Conservation (phyloP, 202 grass and related monocot genomes). For the Musa balbisiana region DNA sequence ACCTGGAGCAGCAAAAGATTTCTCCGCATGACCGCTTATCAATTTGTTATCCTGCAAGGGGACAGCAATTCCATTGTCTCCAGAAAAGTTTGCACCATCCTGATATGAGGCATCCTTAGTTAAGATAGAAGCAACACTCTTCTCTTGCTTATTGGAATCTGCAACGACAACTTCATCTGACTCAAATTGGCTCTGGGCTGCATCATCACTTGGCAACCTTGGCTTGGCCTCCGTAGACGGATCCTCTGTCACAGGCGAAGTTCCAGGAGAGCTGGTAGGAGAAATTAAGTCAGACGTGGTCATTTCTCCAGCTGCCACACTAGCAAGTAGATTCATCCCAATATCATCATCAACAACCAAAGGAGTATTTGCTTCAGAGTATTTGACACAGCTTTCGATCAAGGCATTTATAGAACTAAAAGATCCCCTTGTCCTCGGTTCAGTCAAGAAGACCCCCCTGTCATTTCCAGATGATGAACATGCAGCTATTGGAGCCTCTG, state of each 20-base stretch:
- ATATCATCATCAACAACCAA: conserved; percentile 8
- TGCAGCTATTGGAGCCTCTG: conserved; percentile 19
- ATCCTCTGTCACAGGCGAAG: conserved; percentile 30
- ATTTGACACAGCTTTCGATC: conserved; percentile 12
- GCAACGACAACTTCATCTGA: conserved; percentile 23
- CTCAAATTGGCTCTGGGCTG: conserved; percentile 9
- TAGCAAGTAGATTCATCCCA: conserved; percentile 17
- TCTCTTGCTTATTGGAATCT: conserved; percentile 20
- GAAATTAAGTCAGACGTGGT: conserved; percentile 49
- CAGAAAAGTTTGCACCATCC: neutral
- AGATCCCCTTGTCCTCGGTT: conserved; percentile 30
- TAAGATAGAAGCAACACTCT: conserved; percentile 18
- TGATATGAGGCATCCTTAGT: conserved; percentile 21
- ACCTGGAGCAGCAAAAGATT: conserved; percentile 6
- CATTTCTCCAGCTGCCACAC: conserved; percentile 28
- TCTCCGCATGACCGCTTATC: conserved; percentile 4
- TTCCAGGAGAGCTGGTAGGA: conserved; percentile 35
- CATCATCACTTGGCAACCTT: conserved; percentile 28
- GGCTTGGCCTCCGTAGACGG: conserved; percentile 29
- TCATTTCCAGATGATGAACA: conserved; percentile 26
- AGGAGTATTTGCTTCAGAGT: conserved; percentile 10
- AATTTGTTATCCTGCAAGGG: conserved; percentile 17
- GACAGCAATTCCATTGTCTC: conserved; percentile 1
- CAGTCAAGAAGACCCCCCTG: conserved; percentile 27
- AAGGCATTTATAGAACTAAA: conserved; percentile 18